These are phyloP conservation scores for Breviolum minutum DNA, from an alignment of 73 alveolate species.

Conservation along the genomic window DNA sequence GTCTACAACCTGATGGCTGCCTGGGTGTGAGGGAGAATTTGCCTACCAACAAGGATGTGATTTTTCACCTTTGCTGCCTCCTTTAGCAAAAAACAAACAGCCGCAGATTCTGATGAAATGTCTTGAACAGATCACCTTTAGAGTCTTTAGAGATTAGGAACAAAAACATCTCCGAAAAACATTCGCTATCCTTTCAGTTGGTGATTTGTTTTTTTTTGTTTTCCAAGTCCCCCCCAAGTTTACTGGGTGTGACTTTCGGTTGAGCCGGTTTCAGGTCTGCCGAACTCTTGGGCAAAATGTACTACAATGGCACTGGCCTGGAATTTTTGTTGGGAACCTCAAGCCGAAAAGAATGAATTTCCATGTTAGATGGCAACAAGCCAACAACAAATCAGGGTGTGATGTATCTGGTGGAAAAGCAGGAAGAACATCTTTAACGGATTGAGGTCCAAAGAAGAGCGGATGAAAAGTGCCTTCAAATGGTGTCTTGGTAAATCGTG, in stretches of 20 bases:
- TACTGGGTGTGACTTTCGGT: too few species aligned
- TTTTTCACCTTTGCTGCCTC: background rate
- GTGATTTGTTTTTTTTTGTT: too few species aligned
- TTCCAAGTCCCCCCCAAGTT: too few species aligned
- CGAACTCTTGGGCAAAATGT: conserved; percentile 56
- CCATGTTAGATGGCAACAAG: background rate
- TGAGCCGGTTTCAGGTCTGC: conserved; percentile 15
- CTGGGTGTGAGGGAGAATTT: background rate
- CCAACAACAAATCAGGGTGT: too few species aligned
- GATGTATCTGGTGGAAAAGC: too few species aligned
- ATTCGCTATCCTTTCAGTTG: too few species aligned
- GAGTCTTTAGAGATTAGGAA: too few species aligned
- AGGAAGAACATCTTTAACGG: background rate
- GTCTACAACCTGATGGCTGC: background rate
- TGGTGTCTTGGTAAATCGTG: background rate
- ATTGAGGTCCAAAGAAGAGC: conserved; percentile 43
- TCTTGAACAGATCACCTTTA: too few species aligned
- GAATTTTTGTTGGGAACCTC: background rate
- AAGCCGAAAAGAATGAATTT: background rate
- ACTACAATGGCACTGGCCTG: conserved; percentile 75
- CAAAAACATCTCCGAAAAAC: too few species aligned
- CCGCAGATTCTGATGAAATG: too few species aligned
- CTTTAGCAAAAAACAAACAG: too few species aligned
- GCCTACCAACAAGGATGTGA: background rate
- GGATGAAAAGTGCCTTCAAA: conserved; percentile 42